Percentiles rank a stretch among this genome's conserved stretches.
phyloP scores from a whole-genome alignment of 2,329 filamentous ascomycete genomes.

The Trematosphaeria pertusa region DNA sequence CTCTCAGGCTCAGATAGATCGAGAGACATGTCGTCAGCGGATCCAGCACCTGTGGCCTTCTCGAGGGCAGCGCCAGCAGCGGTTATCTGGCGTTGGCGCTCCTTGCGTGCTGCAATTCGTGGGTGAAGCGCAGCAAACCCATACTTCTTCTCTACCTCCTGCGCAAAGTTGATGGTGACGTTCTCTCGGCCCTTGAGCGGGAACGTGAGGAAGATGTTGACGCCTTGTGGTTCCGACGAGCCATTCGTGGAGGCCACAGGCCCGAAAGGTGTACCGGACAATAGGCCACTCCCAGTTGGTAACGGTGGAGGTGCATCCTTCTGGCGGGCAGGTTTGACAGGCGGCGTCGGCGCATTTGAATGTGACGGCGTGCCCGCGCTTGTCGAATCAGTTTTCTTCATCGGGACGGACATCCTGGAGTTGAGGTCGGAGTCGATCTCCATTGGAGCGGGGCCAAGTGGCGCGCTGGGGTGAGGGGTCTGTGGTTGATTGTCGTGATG shows the following conservation, averaged over 20 bases:
- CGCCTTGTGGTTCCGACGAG: slow-evolving; percentile 46
- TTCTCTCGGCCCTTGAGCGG: slow-evolving; percentile 82
- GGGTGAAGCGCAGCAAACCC: slow-evolving; percentile 95
- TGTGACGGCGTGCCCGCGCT: slow-evolving; percentile 50
- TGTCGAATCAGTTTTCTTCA: slow-evolving; percentile 43
- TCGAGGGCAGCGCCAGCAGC: slow-evolving; percentile 88
- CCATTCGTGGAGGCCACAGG: slow-evolving; percentile 57
- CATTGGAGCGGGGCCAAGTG: slow-evolving; percentile 40
- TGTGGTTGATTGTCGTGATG: slow-evolving; percentile 27
- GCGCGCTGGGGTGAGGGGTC: slow-evolving; percentile 17
- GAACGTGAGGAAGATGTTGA: slow-evolving; percentile 87
- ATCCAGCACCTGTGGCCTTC: slow-evolving; percentile 73
- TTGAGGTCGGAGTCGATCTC: slow-evolving; percentile 45
- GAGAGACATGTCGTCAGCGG: slow-evolving; percentile 80
- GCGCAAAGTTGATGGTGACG: slow-evolving; percentile 94
- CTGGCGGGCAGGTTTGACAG: slow-evolving; percentile 61
- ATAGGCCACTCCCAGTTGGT: slow-evolving; percentile 68
- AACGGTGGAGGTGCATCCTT: slow-evolving; percentile 65
- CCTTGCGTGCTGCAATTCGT: slow-evolving; percentile 84
- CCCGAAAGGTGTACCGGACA: slow-evolving; percentile 68
- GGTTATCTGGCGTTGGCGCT: slow-evolving; percentile 85
- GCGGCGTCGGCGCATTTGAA: slow-evolving; percentile 59
- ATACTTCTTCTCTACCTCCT: slow-evolving; percentile 90
- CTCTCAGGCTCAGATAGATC: slow-evolving; percentile 76
- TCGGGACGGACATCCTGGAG: slow-evolving; percentile 31